Evolutionary conservation across 2,329 filamentous ascomycete genomes (phyloP), one percentile per base, ranked within the genome.

Genomic region (Leptographium wingfieldii): DNA sequence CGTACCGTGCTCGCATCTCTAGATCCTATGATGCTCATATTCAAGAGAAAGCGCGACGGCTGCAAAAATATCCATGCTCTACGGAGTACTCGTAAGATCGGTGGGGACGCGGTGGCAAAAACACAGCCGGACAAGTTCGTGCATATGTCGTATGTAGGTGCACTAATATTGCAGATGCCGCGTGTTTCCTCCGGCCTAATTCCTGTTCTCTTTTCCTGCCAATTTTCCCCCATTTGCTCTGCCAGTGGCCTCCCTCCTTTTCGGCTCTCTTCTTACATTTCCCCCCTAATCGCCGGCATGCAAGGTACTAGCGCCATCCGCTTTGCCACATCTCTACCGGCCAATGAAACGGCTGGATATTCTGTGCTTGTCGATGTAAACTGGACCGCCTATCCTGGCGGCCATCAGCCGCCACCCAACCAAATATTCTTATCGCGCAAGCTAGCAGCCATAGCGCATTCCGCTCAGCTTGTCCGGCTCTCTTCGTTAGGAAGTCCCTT

Each of bases 221-320:
- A 53, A 43, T 43, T 43, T 43, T 43, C 40, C 40, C 19, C 9
- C 40, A 43, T 43, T 43, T 19, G 16, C 19, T 2, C 40, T 19
- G 3, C 43, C 16, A 46, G 19, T 9, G 16, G 14, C 16, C 43
- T n/a, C 19, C 43, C 19, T n/a, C 16, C 19, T 46, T 46, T 46
- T 46, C 43, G 43, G 43, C 7, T n/a, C 5, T n/a, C 16, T 46
- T 46, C 43, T 31, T 52, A 31, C 48, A 40, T 38, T 62, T 25
- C 53, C 25, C 54, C 54, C 54, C 54, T 56, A 56, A 55, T 31
- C 51, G 35, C 10, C 51, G 49, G 56, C 48, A 48, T 55, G 57
- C 38, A 59, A 53, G 57, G 52, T 59, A 59, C 58, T 59, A 59
- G 58, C 52, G 58, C 40, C 40, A 5, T 35, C n/a, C 52, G 46